Base-by-base conservation (phyloP, 2,329 filamentous ascomycete species). In the Cercospora zeina region DNA sequence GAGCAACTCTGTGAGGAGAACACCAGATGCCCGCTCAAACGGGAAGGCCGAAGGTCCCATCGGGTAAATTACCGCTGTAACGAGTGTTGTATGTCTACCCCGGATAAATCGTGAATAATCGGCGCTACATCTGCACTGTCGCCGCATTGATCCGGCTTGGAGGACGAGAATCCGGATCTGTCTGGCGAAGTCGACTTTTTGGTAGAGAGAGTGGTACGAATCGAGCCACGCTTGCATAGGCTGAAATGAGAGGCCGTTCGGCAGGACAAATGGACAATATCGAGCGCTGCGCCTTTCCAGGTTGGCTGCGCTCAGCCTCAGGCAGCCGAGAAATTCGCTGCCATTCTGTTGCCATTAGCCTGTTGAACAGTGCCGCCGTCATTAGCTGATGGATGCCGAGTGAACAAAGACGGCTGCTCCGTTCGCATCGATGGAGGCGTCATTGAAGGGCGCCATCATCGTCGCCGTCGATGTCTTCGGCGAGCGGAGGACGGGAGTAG, bases 1-100 rank as follows among this genome's bases (percentile, higher is more conserved):
- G 42, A 14, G 42, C 42, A n/a, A 47, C 24, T 11, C 42, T 47
- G 42, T 47, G 42, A 47, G 42, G 42, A 47, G 42, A 47, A 47
- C 11, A 13, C 39, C 21, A 7, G 6, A 27, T 14, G 10, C 11
- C 6, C 4, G 3, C 42, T 19, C 13, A 14, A 27, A 27, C 7
- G 21, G 42, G 42, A 47, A 47, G 42, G 42, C 27, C 42, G 19
- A 10, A 47, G 21, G 42, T 47, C 42, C 42, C 14, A 47, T 47
- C 21, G 42, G 42, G 19, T 14, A 47, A 19, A n/a, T n/a, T n/a
- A n/a, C 42, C 27, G 21, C 42, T 47, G 42, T 47, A 47, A 19
- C 21, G 42, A 19, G 19, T 27, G 42, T 47, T 19, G 21, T 47
- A 19, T n/a, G 42, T 47, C 16, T 47, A 11, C 21, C 21, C 42